Base-by-base conservation (phyloP, 371 early-diverging fungal species). In the Mortierella sp. region DNA sequence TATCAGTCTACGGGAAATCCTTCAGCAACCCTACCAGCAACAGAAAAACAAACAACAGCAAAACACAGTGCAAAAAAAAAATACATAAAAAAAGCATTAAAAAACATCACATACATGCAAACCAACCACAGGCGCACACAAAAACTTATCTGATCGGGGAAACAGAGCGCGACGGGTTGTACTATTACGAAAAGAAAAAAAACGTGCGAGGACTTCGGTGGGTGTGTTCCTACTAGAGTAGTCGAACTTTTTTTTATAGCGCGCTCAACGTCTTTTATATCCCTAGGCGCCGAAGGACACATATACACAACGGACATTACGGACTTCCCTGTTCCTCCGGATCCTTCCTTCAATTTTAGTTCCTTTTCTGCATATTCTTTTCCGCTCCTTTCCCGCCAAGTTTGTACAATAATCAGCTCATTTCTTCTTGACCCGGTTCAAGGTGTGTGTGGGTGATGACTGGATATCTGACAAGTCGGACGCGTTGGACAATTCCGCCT, bases 51-150 rank as follows among this genome's bases (percentile, higher is more conserved):
- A 31, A 34, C 31, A 39, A 34, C n/a, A 14, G 4, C 5, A 55
- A 43, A 19, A 39, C 41, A 55, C 47, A 40, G 40, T 16, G 41
- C 22, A 24, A 70, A 70, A 53, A 69, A 53, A 70, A 58, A 31
- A 43, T 34, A 26, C 39, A 64, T 29, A 39, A 70, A 50, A 68
- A 52, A 47, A 68, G 50, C 68, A 68, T 68, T 47, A 61, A 61
- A 61, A 61, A 61, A 61, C 34, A 29, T 13, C 58, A 16, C 29
- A 58, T 31, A 7, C 16, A 22, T 14, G 19, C 22, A 61, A 37
- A 34, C 39, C 47, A 26, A 22, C 45, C 34, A 45, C 16, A 31
- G 19, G 19, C 22, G 14, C 14, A 14, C 7, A 61, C n/a, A n/a
- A 22, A 6, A 9, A 61, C 37, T 8, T 61, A 61, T 37, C 34